Evolutionary conservation across 345 rosid species (phyloP), one percentile per base, ranked within the genome.

Genomic region (Arabidopsis suecica): DNA sequence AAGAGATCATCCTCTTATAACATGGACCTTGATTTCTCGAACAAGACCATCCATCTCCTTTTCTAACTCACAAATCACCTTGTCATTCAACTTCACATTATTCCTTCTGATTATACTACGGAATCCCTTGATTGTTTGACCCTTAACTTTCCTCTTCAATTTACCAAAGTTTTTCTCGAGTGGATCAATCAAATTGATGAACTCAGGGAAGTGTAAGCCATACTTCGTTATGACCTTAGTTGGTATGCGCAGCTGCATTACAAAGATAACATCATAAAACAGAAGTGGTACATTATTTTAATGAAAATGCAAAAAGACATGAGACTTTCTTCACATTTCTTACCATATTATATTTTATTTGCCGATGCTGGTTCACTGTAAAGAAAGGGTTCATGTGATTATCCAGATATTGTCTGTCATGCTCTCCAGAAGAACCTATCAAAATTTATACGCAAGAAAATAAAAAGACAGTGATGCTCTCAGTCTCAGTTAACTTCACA

Each of bases 11-110:
- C 41, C 50, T n/a, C 41, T 49, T 71, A 61, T 71, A 71, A 60
- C 18, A 59, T 47, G 66, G 49, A 71, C 66, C 33, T 71, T 59
- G 75, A 71, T 71, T 10, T 36, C 25, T 2, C 58, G 36, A 59
- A 47, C 67, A 48, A 47, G 25, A 59, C 67, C 49, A 59, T 71
- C 49, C 45, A 23, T 59, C 28, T 59, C 58, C 49, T n/a, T 71
- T 23, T 44, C 34, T 22, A 70, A 44, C 73, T 69, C 73, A 18
- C 57, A 70, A 16, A 70, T 58, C 58, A 70, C 36, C 47, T 47
- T 70, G 23, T 70, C 58, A 9, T 23, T 70, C 13, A 36, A 9
- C 66, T 37, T 70, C 57, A 70, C 59, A 23, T 6, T 33, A 30
- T 38, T 53, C 40, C 61, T 54, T 40, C 16, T 40, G 13, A 53